Percentiles rank a stretch among this genome's conserved stretches.
Conservation (phyloP, 371 early-diverging fungal species). For the Capillidium rhysosporum region DNA sequence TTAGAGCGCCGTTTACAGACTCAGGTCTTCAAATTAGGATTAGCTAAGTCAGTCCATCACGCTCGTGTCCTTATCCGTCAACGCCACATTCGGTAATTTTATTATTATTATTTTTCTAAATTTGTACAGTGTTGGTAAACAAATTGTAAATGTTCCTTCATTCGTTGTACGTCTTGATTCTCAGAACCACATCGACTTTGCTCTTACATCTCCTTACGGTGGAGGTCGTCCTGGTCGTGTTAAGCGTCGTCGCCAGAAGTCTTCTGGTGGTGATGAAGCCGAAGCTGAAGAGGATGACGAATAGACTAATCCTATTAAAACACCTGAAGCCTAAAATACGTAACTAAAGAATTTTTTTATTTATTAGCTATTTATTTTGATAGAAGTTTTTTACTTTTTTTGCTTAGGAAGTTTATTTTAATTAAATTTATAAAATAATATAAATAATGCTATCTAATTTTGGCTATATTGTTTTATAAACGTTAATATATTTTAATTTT, state of each 20-base stretch:
- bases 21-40: conserved; percentile 96
- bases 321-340: no score
- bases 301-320: background rate
- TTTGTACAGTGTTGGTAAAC: conserved; percentile 77
- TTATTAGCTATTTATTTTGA: no score
- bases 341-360: no score
- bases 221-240: conserved; percentile 97
- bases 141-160: conserved; percentile 91
- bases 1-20: conserved; percentile 99
- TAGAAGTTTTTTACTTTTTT: no score
- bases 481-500: no score
- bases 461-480: no score
- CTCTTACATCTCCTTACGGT: conserved; percentile 94
- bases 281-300: conserved; percentile 34
- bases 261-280: conserved; percentile 37
- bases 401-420: no score
- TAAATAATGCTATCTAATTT: no score
- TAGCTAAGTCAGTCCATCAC: conserved; percentile 99
- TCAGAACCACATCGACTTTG: conserved; percentile 98
- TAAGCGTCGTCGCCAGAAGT: conserved; percentile 76
- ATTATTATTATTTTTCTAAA: background rate
- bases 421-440: no score
- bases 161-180: conserved; percentile 82
- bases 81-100: conserved; percentile 77
- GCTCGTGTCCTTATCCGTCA: conserved; percentile 98